These are phyloP conservation scores for Lathyrus aphaca DNA, from an alignment of 306 rosid species.

Conservation along the genomic window DNA sequence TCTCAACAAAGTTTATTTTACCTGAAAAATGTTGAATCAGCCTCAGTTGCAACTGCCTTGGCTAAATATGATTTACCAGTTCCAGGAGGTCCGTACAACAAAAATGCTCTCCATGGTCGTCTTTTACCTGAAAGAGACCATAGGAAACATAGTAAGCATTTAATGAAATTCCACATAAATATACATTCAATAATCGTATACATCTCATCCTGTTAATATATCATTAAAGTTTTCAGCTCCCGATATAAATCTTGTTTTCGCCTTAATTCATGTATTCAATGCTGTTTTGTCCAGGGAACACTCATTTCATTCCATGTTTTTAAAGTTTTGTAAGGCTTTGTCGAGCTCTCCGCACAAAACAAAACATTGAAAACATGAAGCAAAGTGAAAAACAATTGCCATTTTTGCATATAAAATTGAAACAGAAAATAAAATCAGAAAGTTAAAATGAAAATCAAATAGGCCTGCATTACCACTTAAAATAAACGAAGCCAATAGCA, in stretches of 20 bases:
- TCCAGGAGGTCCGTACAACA: conserved; percentile 97
- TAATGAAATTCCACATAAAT: neutral
- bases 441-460: neutral
- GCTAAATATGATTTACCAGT: conserved; percentile 98
- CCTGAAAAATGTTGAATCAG: conserved; percentile 99
- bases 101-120: conserved; percentile 94
- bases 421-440: neutral
- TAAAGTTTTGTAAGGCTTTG: neutral
- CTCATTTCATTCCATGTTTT: neutral
- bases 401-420: neutral
- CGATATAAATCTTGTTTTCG: neutral
- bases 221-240: conserved; percentile 8
- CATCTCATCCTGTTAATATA: neutral
- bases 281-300: neutral
- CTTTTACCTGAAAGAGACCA: conserved; percentile 68
- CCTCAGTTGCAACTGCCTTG: conserved; percentile 99
- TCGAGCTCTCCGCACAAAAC: neutral
- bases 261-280: neutral
- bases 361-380: neutral
- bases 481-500: neutral
- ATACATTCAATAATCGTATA: neutral
- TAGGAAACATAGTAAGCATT: conserved; percentile 4
- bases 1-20: conserved; percentile 31
- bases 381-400: neutral
- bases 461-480: neutral